Base-by-base conservation (phyloP, 108 stramenopile species). In the Pseudonitzschia pungens region DNA sequence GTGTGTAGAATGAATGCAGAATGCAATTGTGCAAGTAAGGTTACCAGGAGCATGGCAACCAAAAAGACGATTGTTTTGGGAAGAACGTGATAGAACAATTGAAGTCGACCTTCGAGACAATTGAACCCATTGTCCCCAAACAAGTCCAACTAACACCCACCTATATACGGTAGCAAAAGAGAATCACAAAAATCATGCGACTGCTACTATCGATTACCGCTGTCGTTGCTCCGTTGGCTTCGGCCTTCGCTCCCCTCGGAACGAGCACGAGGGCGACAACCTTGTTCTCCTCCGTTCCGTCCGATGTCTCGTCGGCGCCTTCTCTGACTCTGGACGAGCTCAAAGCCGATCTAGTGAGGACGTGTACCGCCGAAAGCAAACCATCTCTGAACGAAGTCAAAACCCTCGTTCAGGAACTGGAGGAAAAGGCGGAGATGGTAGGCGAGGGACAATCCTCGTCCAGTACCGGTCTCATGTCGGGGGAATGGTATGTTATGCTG, bases 391-490 rank as follows among this genome's bases (percentile, higher is more conserved):
- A 56, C n/a, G 72, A 81, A 33, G 72, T 83, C 28, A 55, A 53
- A 21, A 26, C 29, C 43, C 33, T 79, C 20, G 77, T 81, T 4
- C 32, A 36, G 27, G 32, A 76, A 4, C 45, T 84, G 70, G 80
- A 83, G 57, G 63, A 72, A 0, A 70, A 64, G 28, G 79, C 72
- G 11, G 83, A 78, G 48, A 52, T 54, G 52, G 1, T 76, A 18
- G 81, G 77, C 4, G 73, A 85, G 26, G 88, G 91, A 40, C 91
- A 89, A 74, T 80, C 87, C 16, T 86, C 87, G 14, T 79, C 88
- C 21, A 43, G 74, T 27, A 84, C 85, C 14, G 91, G 87, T 6
- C 63, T 92, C 32, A 53, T 92, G 65, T 67, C 78, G 6, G 91
- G 91, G 21, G 86, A 88, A 79, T 92, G 88, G 86, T 83, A 55